Conservation (phyloP, 1,284 basidiomycete genomes). For the Agaricales sp. region DNA sequence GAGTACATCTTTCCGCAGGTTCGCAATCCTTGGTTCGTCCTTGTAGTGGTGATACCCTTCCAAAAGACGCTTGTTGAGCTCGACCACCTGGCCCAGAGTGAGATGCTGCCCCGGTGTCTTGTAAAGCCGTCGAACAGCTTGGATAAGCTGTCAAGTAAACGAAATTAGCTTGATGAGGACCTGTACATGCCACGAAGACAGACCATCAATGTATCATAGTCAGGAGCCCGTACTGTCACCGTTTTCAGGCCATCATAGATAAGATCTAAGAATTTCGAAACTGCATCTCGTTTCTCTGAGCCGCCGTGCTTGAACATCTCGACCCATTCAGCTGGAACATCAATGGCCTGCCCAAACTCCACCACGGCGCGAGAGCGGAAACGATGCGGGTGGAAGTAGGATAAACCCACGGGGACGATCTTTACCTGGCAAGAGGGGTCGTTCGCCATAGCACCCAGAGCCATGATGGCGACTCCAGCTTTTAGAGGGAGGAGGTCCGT, state of each 20-base stretch:
- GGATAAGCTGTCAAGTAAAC: constrained; percentile 58
- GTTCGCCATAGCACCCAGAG: constrained; percentile 93
- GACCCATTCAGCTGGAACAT: constrained; percentile 80
- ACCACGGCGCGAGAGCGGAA: constrained; percentile 95
- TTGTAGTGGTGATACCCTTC: constrained; percentile 93
- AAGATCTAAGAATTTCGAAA: constrained; percentile 82
- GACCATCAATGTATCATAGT: constrained; percentile 98
- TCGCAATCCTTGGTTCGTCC: constrained; percentile 85
- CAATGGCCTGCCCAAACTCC: constrained; percentile 90
- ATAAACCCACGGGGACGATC: constrained; percentile 90
- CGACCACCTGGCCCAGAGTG: constrained; percentile 93
- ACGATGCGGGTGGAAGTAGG: constrained; percentile 92
- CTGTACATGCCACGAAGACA: constrained; percentile 15
- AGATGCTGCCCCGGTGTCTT: constrained; percentile 92
- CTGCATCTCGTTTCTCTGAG: constrained; percentile 82
- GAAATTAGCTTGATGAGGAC: constrained; percentile 4
- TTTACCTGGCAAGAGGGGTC: constrained; percentile 82
- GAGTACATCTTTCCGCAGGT: constrained; percentile 77
- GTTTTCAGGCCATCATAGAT: constrained; percentile 97
- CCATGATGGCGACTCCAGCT: constrained; percentile 95
- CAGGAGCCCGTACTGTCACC: constrained; percentile 92
- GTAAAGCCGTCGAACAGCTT: constrained; percentile 92
- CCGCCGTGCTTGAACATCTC: constrained; percentile 91
- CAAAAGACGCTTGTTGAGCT: constrained; percentile 90
- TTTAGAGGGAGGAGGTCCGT: constrained; percentile 92